These are phyloP conservation scores for Torulaspora globosa DNA, from an alignment of 1,139 yeast genomes.

Conservation along the genomic window DNA sequence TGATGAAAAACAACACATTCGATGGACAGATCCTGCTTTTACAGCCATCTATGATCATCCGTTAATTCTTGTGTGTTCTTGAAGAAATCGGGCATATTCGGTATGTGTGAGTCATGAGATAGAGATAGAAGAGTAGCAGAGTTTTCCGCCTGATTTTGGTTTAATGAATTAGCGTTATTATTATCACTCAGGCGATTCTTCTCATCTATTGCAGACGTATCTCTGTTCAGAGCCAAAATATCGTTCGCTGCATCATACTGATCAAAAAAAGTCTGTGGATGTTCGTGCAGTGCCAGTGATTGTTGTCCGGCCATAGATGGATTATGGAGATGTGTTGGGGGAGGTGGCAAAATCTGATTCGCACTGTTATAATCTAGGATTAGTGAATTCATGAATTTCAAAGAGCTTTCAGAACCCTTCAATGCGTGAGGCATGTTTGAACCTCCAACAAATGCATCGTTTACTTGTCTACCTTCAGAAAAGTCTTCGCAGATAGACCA, in stretches of 20 bases:
- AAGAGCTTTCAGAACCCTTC: constrained; percentile 51
- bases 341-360: constrained; percentile 25
- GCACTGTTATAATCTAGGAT: constrained; percentile 46
- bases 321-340: constrained; percentile 8
- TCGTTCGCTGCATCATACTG: constrained; percentile 14
- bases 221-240: constrained; percentile 11
- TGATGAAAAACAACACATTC: neutral
- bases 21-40: neutral
- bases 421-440: constrained; percentile 42
- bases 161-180: neutral
- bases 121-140: constrained; percentile 15
- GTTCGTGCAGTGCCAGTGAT: constrained; percentile 12
- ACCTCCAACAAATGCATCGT: constrained; percentile 56
- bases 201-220: constrained; percentile 6
- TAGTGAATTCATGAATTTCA: constrained; percentile 51
- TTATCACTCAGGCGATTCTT: neutral
- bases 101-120: constrained; percentile 17
- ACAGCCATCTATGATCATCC: constrained; percentile 21
- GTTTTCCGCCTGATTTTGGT: constrained; percentile 8
- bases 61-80: constrained; percentile 18
- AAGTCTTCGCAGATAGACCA: constrained; percentile 84
- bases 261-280: constrained; percentile 14
- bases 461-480: constrained; percentile 76
- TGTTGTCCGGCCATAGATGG: constrained; percentile 11
- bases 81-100: constrained; percentile 20